These are phyloP conservation scores for Rhizopogon vulgaris DNA, from an alignment of 768 basidiomycete species.

Conservation along the genomic window DNA sequence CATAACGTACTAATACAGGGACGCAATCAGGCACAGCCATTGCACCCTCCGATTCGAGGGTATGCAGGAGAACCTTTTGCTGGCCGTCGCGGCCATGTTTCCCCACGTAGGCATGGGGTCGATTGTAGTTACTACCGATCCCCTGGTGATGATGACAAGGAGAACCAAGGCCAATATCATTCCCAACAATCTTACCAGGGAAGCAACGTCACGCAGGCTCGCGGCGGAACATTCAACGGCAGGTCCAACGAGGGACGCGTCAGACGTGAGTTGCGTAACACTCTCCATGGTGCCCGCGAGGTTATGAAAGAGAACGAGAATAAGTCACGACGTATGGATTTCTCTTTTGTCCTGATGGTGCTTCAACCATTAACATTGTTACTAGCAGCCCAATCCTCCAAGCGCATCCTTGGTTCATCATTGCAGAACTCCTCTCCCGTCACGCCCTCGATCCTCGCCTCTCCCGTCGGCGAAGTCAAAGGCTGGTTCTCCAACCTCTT, in stretches of 20 bases:
- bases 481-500: slow-evolving; percentile 96
- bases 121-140: slow-evolving; percentile 11
- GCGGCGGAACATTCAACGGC: slow-evolving; percentile 28
- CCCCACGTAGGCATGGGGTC: neutral
- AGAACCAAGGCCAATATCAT: slow-evolving; percentile 23
- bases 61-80: neutral
- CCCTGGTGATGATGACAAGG: slow-evolving; percentile 29
- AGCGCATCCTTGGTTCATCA: slow-evolving; percentile 47
- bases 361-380: neutral
- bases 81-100: slow-evolving; percentile 6
- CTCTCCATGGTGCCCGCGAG: slow-evolving; percentile 29
- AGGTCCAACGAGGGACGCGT: slow-evolving; percentile 24
- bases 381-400: slow-evolving; percentile 41
- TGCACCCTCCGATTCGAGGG: slow-evolving; percentile 18
- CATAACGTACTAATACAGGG: slow-evolving; percentile 11
- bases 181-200: slow-evolving; percentile 11
- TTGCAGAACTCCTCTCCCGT: slow-evolving; percentile 33
- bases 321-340: slow-evolving; percentile 49
- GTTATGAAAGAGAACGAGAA: slow-evolving; percentile 46
- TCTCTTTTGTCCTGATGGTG: neutral
- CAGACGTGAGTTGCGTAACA: slow-evolving; percentile 50
- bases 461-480: slow-evolving; percentile 79
- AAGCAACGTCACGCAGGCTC: slow-evolving; percentile 12
- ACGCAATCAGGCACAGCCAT: slow-evolving; percentile 3
- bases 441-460: slow-evolving; percentile 43